Percentiles rank a stretch among this genome's conserved stretches.
These are phyloP conservation scores for Yamadazyma dendronema DNA, from an alignment of 1,139 yeast species.

Conservation along the genomic window DNA sequence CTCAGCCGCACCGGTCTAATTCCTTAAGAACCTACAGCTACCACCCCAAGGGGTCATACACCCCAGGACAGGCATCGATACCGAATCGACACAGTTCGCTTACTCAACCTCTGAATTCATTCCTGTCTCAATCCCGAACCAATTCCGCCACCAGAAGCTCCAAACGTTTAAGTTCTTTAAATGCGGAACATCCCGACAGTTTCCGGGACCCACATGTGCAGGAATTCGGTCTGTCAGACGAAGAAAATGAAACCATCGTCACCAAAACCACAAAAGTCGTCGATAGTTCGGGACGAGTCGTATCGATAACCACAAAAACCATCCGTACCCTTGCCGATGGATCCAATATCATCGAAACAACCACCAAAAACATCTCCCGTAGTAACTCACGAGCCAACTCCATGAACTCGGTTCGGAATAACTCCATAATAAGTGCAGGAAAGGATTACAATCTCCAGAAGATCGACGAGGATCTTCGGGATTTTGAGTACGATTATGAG, in stretches of 20 bases:
- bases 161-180: no score
- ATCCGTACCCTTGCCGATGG: slow-evolving; percentile 44
- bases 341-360: slow-evolving; percentile 44
- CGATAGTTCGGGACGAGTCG: slow-evolving; percentile 43
- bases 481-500: slow-evolving; percentile 44
- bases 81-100: slow-evolving; percentile 24
- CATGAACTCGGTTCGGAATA: slow-evolving; percentile 30
- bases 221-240: no score
- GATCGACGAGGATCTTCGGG: slow-evolving; percentile 46
- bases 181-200: no score
- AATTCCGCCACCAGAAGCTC: no score
- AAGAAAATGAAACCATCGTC: slow-evolving; percentile 15
- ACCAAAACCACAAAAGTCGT: slow-evolving; percentile 46
- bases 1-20: slow-evolving; percentile 20
- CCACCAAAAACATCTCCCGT: slow-evolving; percentile 43
- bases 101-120: no score
- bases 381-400: slow-evolving; percentile 35
- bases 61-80: slow-evolving; percentile 29
- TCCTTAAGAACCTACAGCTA: slow-evolving; percentile 38
- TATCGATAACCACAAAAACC: slow-evolving; percentile 44
- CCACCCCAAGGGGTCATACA: slow-evolving; percentile 43
- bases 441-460: slow-evolving; percentile 30
- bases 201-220: no score
- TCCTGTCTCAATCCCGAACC: no score
- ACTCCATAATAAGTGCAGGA: slow-evolving; percentile 21